Evolutionary conservation across 768 basidiomycete genomes (phyloP).

Genomic region (Coprinopsis cinerea): DNA sequence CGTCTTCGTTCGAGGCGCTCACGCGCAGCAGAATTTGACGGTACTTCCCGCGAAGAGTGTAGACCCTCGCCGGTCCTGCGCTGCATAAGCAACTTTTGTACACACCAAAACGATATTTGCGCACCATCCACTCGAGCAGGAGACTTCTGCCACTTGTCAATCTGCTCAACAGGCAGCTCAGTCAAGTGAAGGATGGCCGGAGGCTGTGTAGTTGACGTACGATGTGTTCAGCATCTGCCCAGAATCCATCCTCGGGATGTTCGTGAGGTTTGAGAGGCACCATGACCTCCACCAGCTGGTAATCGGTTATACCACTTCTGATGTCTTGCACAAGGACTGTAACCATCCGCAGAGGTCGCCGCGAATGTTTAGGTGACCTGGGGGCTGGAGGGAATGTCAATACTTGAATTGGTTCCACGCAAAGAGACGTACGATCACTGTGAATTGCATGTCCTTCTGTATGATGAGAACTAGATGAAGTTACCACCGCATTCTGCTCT

Average conservation of each 20-base stretch:
- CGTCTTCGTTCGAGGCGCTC: slow-evolving; percentile 43
- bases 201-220: slow-evolving; percentile 23
- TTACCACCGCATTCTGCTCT: not conserved
- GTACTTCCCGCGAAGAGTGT: slow-evolving; percentile 60
- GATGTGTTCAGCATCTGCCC: slow-evolving; percentile 67
- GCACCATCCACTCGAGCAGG: slow-evolving; percentile 68
- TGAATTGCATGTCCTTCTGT: not conserved
- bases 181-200: not conserved
- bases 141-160: slow-evolving; percentile 49
- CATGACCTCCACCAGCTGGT: slow-evolving; percentile 59
- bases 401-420: not conserved
- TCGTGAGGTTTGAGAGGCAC: slow-evolving; percentile 48
- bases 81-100: slow-evolving; percentile 6
- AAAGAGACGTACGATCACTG: no score
- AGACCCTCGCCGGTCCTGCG: slow-evolving; percentile 63
- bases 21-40: slow-evolving; percentile 65
- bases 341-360: slow-evolving; percentile 36
- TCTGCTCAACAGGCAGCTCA: slow-evolving; percentile 23
- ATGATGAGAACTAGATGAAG: not conserved
- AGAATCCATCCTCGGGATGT: slow-evolving; percentile 50
- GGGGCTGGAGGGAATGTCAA: not conserved
- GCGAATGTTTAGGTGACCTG: not conserved
- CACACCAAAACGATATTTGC: not conserved
- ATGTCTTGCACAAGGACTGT: slow-evolving; percentile 64
- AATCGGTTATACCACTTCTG: slow-evolving; percentile 47